Evolutionary conservation across 441 rosid genomes (phyloP).

Genomic region (Mallotus japonicus): DNA sequence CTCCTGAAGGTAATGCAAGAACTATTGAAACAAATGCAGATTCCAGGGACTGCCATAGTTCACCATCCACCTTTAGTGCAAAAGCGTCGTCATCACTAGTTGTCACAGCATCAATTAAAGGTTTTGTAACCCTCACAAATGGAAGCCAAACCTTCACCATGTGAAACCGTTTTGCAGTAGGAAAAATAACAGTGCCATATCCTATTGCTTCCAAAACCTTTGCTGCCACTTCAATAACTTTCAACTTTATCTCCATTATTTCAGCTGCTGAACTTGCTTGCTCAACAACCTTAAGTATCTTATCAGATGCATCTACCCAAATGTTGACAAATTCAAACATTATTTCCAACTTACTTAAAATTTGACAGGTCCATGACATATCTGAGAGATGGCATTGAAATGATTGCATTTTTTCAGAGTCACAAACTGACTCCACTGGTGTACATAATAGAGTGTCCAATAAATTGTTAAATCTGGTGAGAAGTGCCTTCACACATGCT

Average conservation of each 20-base stretch:
- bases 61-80: conserved; percentile 55
- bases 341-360: conserved; percentile 68
- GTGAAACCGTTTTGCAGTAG: conserved; percentile 61
- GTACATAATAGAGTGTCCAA: conserved; percentile 43
- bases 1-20: conserved; percentile 72
- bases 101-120: conserved; percentile 48
- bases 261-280: conserved; percentile 36
- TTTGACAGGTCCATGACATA: conserved; percentile 73
- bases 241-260: conserved; percentile 45
- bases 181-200: conserved; percentile 68
- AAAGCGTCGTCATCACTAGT: conserved; percentile 32
- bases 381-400: conserved; percentile 58
- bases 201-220: conserved; percentile 82
- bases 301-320: conserved; percentile 83
- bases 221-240: conserved; percentile 62
- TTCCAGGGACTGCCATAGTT: conserved; percentile 82
- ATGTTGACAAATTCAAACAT: conserved; percentile 64
- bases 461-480: conserved; percentile 48
- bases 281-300: conserved; percentile 47
- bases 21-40: conserved; percentile 68
- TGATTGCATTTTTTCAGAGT: conserved; percentile 32
- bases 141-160: conserved; percentile 89
- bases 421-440: conserved; percentile 32
- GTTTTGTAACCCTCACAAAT: conserved; percentile 63
- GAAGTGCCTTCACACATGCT: conserved; percentile 52